These are phyloP conservation scores for Kregervanrija delftensis DNA, from an alignment of 805 yeast species.

Conservation along the genomic window DNA sequence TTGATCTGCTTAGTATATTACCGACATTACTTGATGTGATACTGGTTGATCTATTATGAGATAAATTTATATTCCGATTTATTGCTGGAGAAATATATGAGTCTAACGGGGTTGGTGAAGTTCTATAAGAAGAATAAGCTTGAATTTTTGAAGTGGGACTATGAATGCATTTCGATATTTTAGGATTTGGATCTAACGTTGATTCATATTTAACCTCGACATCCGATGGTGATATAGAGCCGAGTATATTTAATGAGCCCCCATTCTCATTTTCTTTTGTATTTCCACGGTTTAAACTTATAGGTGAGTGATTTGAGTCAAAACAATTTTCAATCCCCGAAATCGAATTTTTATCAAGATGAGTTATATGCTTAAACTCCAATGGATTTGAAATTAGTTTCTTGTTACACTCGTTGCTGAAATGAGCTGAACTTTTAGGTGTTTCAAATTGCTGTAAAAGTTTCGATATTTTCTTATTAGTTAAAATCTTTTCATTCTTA, in stretches of 20 bases:
- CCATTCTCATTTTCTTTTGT: neutral
- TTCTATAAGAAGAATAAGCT: slow-evolving; percentile 27
- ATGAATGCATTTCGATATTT: slow-evolving; percentile 6
- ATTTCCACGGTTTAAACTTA: slow-evolving; percentile 2
- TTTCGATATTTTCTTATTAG: neutral
- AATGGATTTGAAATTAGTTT: slow-evolving; percentile 27
- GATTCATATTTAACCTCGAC: slow-evolving; percentile 1
- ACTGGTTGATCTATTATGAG: slow-evolving; percentile 7
- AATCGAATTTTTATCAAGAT: slow-evolving; percentile 21
- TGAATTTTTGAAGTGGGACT: slow-evolving; percentile 4
- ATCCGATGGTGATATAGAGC: neutral
- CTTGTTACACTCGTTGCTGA: neutral
- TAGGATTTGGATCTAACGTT: slow-evolving; percentile 9
- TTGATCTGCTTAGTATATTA: neutral
- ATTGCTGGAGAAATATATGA: neutral
- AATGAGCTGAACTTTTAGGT: neutral
- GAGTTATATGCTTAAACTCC: slow-evolving; percentile 28
- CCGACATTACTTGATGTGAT: neutral
- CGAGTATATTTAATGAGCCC: neutral
- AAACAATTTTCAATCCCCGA: slow-evolving; percentile 28
- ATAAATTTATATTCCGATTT: neutral
- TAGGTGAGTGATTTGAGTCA: slow-evolving; percentile 2
- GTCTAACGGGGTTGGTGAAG: slow-evolving; percentile 19
- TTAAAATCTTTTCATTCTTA: neutral
- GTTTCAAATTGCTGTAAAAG: neutral